Percentiles rank a stretch among this genome's conserved stretches.
phyloP scores from a whole-genome alignment of 1,284 basidiomycete genomes.

The Volvariella surrecta region DNA sequence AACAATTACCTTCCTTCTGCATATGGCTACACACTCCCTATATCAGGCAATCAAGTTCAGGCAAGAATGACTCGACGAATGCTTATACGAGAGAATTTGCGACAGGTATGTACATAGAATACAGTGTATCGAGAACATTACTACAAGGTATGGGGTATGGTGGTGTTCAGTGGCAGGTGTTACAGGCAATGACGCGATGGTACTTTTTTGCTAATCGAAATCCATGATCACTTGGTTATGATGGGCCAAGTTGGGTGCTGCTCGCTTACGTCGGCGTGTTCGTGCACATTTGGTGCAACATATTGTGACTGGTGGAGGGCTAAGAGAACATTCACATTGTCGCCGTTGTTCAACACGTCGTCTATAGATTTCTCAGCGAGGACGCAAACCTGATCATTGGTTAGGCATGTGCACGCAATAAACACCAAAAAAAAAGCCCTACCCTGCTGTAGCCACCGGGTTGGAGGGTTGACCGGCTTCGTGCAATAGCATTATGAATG shows the following conservation, averaged over 20 bases:
- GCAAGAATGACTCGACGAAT: too few species aligned
- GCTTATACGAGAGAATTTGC: too few species aligned
- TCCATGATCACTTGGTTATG: conserved; percentile 15
- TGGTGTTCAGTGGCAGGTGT: too few species aligned
- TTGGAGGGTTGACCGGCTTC: conserved; percentile 53
- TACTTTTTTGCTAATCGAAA: not conserved
- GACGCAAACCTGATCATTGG: conserved; percentile 47
- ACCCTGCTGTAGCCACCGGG: conserved; percentile 70
- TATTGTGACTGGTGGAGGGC: conserved; percentile 39
- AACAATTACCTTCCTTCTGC: too few species aligned
- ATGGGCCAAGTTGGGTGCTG: conserved; percentile 17
- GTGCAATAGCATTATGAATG: conserved; percentile 71
- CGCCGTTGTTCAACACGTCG: conserved; percentile 55
- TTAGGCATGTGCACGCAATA: conserved; percentile 8
- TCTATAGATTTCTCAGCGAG: conserved; percentile 62
- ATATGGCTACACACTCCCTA: too few species aligned
- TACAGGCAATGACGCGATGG: not conserved
- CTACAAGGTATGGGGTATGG: too few species aligned
- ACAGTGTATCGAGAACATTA: too few species aligned
- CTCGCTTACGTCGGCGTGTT: conserved; percentile 16
- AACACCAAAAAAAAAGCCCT: conserved; percentile 16
- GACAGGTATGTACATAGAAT: too few species aligned
- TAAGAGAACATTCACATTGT: conserved; percentile 57
- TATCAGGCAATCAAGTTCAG: too few species aligned
- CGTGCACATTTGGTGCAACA: conserved; percentile 15